phyloP scores from a whole-genome alignment of 108 stramenopile genomes.

The Chaetoceros tenuissimus region DNA sequence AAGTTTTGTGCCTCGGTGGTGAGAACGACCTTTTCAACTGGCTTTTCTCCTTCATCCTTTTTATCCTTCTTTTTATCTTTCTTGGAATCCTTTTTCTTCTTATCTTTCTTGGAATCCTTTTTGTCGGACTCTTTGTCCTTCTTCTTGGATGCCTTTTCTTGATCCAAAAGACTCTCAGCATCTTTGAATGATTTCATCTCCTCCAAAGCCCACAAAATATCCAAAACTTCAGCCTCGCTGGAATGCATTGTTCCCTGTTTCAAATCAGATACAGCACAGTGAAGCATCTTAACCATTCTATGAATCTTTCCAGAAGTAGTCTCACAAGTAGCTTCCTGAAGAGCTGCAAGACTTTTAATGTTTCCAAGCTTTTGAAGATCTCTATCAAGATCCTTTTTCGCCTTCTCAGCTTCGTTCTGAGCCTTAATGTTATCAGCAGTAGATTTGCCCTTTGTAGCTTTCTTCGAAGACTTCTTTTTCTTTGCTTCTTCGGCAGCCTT shows the following conservation, averaged over 20 bases:
- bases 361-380: conserved; percentile 90
- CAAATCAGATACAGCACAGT: conserved; percentile 66
- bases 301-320: conserved; percentile 88
- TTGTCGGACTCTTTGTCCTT: conserved; percentile 75
- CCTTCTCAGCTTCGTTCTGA: conserved; percentile 76
- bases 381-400: conserved; percentile 74
- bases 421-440: conserved; percentile 88
- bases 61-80: conserved; percentile 73
- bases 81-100: conserved; percentile 73
- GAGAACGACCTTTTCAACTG: conserved; percentile 53
- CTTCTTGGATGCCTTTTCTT: conserved; percentile 82
- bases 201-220: conserved; percentile 94
- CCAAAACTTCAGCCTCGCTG: conserved; percentile 83
- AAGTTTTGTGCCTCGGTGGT: conserved; percentile 57
- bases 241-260: conserved; percentile 58
- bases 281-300: conserved; percentile 95
- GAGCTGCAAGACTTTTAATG: conserved; percentile 72
- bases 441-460: conserved; percentile 56
- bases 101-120: conserved; percentile 68
- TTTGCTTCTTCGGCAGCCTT: conserved; percentile 21
- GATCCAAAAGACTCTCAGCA: conserved; percentile 58
- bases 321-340: conserved; percentile 84
- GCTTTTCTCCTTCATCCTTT: conserved; percentile 43
- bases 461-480: conserved; percentile 44
- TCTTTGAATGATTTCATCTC: conserved; percentile 76